phyloP scores from a whole-genome alignment of 257 asterid genomes.

The Fraxinus excelsior region DNA sequence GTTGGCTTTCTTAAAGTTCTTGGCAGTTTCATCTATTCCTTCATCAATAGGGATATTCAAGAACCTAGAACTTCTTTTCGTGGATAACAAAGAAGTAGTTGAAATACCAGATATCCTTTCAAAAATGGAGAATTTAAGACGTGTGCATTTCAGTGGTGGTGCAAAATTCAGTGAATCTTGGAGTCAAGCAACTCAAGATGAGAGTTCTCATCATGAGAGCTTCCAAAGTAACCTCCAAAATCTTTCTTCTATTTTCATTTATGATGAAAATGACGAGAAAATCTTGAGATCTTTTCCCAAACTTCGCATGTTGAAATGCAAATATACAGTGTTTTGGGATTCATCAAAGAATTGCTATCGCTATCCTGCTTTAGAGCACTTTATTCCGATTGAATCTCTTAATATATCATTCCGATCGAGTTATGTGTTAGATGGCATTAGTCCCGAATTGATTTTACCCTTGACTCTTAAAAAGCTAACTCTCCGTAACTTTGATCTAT shows the following conservation, averaged over 20 bases:
- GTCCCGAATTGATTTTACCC: not conserved
- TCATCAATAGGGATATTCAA: not conserved
- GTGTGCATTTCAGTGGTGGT: not conserved
- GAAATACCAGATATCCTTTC: not conserved
- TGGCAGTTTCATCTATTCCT: not conserved
- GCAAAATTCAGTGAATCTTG: not conserved
- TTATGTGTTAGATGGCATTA: too few relatives aligned
- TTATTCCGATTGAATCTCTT: too few relatives aligned
- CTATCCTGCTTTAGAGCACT: not conserved
- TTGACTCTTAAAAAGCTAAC: slow-evolving; percentile 11
- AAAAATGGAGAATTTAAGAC: not conserved
- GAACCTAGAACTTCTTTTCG: not conserved
- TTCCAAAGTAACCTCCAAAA: too few relatives aligned
- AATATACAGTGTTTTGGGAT: not conserved
- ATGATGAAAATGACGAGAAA: not conserved
- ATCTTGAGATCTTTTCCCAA: too few relatives aligned
- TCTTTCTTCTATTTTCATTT: too few relatives aligned
- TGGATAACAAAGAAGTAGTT: not conserved
- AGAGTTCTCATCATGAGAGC: too few relatives aligned
- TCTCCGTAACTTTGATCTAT: not conserved
- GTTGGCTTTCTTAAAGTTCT: slow-evolving; percentile 1
- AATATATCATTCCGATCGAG: too few relatives aligned
- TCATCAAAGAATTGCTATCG: not conserved
- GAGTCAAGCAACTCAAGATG: not conserved
- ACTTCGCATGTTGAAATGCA: too few relatives aligned